phyloP scores from a whole-genome alignment of 2,329 filamentous ascomycete genomes.

The Neurospora sp. region DNA sequence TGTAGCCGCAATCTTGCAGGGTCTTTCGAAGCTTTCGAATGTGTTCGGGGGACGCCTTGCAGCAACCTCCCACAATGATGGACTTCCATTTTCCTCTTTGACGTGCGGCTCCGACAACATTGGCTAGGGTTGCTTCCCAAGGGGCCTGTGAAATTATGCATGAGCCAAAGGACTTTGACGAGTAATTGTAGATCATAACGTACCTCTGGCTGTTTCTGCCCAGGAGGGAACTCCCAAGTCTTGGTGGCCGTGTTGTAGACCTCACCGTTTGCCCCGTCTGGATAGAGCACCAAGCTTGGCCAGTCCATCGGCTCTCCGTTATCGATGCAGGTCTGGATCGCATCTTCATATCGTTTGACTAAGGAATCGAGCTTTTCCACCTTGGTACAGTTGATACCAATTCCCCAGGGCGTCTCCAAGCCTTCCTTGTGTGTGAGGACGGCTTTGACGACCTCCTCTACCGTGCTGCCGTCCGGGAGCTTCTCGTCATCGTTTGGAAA shows the following conservation, averaged over 20 bases:
- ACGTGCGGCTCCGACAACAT: slow-evolving; percentile 29
- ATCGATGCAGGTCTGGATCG: slow-evolving; percentile 28
- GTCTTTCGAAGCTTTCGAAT: slow-evolving; percentile 12
- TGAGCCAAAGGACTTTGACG: not conserved
- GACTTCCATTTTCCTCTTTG: slow-evolving; percentile 31
- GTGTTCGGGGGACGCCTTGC: slow-evolving; percentile 32
- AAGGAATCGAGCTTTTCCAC: slow-evolving; percentile 49
- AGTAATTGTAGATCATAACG: slow-evolving; percentile 5
- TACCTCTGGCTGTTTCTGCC: slow-evolving; percentile 17
- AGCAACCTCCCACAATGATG: slow-evolving; percentile 45
- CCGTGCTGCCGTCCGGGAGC: slow-evolving; percentile 46
- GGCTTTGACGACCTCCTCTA: slow-evolving; percentile 30
- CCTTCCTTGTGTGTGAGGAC: slow-evolving; percentile 24
- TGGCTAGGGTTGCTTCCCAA: slow-evolving; percentile 37
- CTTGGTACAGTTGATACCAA: slow-evolving; percentile 63
- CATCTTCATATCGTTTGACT: slow-evolving; percentile 44
- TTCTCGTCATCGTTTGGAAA: slow-evolving; percentile 44
- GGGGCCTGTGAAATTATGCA: slow-evolving; percentile 17
- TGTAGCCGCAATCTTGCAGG: not conserved
- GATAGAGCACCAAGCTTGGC: slow-evolving; percentile 54
- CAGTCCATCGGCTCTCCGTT: slow-evolving; percentile 26
- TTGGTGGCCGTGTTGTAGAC: slow-evolving; percentile 56
- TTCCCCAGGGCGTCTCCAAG: slow-evolving; percentile 40
- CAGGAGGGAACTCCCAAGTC: slow-evolving; percentile 42
- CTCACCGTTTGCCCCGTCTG: slow-evolving; percentile 59